Conservation (phyloP, 2,329 filamentous ascomycete species). For the Pseudocercospora vitis region DNA sequence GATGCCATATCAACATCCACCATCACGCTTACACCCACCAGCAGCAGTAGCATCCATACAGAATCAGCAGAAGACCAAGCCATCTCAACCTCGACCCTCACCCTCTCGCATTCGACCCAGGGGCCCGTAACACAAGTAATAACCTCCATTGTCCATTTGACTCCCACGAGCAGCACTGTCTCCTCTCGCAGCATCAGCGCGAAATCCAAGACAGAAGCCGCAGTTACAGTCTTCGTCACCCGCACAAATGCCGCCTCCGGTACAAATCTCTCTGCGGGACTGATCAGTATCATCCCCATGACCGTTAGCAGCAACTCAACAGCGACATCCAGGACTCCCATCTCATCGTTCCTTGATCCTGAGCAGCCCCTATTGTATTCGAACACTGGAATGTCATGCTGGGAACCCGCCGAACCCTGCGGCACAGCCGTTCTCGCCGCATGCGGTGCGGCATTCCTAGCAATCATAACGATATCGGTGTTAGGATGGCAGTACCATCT, state of each 20-base stretch:
- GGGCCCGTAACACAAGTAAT: not conserved
- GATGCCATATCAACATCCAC: not conserved
- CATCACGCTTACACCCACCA: not conserved
- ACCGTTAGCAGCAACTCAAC: not conserved
- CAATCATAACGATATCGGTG: not conserved
- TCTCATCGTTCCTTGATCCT: too few relatives aligned
- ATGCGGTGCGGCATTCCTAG: not conserved
- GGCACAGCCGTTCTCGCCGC: slow-evolving; percentile 1
- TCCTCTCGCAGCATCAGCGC: not conserved
- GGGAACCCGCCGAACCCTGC: slow-evolving; percentile 1
- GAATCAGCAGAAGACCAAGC: not conserved
- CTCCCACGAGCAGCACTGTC: not conserved
- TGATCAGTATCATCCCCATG: not conserved
- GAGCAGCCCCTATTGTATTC: too few relatives aligned
- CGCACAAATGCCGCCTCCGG: not conserved
- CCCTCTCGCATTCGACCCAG: not conserved
- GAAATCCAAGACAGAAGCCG: not conserved
- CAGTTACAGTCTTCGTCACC: slow-evolving; percentile 5
- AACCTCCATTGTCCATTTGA: not conserved
- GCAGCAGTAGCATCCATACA: not conserved
- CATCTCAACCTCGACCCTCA: not conserved
- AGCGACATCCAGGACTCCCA: not conserved
- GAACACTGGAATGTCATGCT: not conserved
- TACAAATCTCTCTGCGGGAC: not conserved
- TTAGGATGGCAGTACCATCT: not conserved